Base-by-base conservation (phyloP, 2,329 filamentous ascomycete genomes). In the Rhinocladiella mackenziei region DNA sequence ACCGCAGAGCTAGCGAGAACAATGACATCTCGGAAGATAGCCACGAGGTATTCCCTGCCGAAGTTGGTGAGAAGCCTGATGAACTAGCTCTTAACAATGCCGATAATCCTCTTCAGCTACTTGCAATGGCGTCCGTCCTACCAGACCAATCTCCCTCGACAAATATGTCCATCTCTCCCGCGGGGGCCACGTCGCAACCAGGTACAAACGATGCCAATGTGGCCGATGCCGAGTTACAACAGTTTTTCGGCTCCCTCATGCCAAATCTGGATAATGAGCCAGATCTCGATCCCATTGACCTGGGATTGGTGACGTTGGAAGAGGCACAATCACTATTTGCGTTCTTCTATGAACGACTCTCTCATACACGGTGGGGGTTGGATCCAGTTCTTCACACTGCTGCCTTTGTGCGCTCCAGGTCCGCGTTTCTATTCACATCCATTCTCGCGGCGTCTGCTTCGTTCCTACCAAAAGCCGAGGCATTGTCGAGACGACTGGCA, bases 301-400 rank as follows among this genome's bases (percentile, higher is more conserved):
- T 86, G 22, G 83, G 83, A 0, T 69, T 86, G n/a, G 74, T 85
- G 3, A 83, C 80, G 0, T 64, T 75, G 19, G 72, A 79, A 8
- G 83, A 87, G 61, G 78, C 81, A 0, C 75, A 79, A 22, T 72
- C 74, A 2, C 68, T 87, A 1, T 81, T 86, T 43, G 64, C 69
- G 4, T 54, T 81, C 56, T 87, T 86, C 55, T 79, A 84, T 57
- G 72, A 80, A 17, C 81, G 83, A 37, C 72, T 87, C 4, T 78
- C 83, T 1, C 83, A 87, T 60, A 87, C 83, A 0, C 68, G 83
- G 60, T 87, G 83, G 83, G 83, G 83, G 0, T 75, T 86, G 6
- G 83, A 86, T 54, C 80, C 81, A 1, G 61, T 75, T 10, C 67
- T 86, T 3, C 83, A 86, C 56, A 85, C 77, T 0, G 69, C 78